These are phyloP conservation scores for Candida ortonii DNA, from an alignment of 805 yeast genomes.

Conservation along the genomic window DNA sequence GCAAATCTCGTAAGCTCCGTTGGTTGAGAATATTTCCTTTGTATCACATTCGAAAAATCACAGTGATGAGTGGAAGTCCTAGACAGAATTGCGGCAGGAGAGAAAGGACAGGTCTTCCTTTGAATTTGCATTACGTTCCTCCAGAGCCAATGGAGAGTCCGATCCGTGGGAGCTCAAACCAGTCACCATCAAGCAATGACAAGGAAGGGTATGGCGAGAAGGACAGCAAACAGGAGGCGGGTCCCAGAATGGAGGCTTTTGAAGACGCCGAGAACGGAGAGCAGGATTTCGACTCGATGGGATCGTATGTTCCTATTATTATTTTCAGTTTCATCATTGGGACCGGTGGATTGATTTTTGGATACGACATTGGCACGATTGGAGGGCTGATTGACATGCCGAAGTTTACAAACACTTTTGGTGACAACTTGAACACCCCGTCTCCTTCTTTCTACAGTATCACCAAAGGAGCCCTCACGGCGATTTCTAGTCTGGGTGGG, in stretches of 20 bases:
- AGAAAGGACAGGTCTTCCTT: no score
- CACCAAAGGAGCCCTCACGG: constrained; percentile 31
- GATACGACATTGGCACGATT: constrained; percentile 37
- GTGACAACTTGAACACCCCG: constrained; percentile 15
- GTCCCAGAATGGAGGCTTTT: not conserved
- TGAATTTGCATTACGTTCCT: no score
- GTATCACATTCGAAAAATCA: no score
- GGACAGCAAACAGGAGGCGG: constrained; percentile 3
- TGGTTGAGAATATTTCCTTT: no score
- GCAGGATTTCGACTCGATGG: constrained; percentile 14
- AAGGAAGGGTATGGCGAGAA: no score
- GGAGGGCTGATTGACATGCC: constrained; percentile 35
- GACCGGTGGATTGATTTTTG: constrained; percentile 34
- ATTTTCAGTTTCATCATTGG: constrained; percentile 27
- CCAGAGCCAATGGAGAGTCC: no score
- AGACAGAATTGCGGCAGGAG: no score
- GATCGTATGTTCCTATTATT: constrained; percentile 23
- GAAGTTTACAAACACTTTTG: constrained; percentile 24
- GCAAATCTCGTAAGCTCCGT: no score
- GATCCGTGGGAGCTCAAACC: no score
- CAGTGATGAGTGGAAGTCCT: no score
- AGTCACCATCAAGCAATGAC: no score
- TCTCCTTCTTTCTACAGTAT: constrained; percentile 17
- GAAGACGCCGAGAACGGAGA: constrained; percentile 5
- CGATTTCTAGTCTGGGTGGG: constrained; percentile 32